These are phyloP conservation scores for Neurospora cerealis DNA, from an alignment of 495 filamentous ascomycete genomes.

Conservation along the genomic window DNA sequence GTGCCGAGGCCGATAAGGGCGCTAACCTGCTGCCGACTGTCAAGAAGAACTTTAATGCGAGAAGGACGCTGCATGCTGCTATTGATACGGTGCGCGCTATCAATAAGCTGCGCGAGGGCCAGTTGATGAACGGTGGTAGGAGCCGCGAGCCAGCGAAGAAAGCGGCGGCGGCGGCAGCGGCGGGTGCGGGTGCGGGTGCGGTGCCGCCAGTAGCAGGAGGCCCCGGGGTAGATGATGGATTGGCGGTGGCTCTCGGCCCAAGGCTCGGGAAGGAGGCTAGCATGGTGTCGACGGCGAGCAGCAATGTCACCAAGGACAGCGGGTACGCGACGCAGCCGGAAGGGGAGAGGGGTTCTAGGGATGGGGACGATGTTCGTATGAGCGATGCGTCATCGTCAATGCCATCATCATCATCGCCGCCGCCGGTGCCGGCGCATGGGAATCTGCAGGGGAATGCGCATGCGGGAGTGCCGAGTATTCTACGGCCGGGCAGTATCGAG, in stretches of 20 bases:
- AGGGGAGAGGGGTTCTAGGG: neutral
- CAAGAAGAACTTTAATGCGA: constrained; percentile 98
- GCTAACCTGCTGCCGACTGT: constrained; percentile 82
- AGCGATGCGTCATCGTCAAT: constrained; percentile 18
- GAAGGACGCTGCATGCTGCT: constrained; percentile 85
- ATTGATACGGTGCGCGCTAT: constrained; percentile 98
- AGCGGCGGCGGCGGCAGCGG: constrained; percentile 3
- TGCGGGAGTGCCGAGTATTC: constrained; percentile 15
- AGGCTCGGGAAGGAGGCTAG: constrained; percentile 22
- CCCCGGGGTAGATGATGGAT: neutral
- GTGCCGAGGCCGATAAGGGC: constrained; percentile 56
- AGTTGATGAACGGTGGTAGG: constrained; percentile 57
- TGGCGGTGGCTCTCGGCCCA: neutral
- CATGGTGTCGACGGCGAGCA: constrained; percentile 15
- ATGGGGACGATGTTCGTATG: constrained; percentile 28
- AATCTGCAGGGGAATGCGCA: neutral
- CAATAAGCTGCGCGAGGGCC: constrained; percentile 86
- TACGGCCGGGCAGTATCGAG: constrained; percentile 21
- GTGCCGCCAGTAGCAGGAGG: neutral
- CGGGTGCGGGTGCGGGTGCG: neutral
- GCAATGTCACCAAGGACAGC: constrained; percentile 23
- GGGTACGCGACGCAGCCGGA: constrained; percentile 29
- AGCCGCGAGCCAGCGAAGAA: constrained; percentile 26
- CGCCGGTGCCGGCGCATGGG: constrained; percentile 14
- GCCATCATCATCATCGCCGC: neutral